Conservation (phyloP, 441 rosid species). For the Erodium trifolium region DNA sequence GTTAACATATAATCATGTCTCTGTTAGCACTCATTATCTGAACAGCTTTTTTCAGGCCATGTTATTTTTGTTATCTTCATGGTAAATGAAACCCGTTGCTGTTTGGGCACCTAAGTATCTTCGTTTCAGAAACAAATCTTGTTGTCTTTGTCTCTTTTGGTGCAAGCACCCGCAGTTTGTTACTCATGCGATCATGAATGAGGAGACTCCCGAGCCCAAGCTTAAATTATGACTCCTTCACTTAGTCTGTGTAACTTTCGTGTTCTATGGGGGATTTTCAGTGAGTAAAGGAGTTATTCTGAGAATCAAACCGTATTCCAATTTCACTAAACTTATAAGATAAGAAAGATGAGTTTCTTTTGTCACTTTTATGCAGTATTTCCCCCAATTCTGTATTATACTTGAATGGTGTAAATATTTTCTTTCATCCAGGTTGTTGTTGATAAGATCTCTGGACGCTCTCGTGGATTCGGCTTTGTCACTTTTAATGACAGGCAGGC, state of each 20-base stretch:
- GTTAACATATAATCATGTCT: neutral
- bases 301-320: neutral
- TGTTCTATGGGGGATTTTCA: neutral
- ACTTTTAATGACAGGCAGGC: conserved; percentile 75
- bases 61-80: neutral
- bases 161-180: neutral
- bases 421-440: conserved; percentile 54
- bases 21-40: neutral
- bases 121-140: neutral
- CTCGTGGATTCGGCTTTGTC: conserved; percentile 96
- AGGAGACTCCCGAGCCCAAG: neutral
- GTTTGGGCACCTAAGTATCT: conserved; percentile 7
- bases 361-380: neutral
- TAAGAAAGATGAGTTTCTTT: conserved; percentile 5
- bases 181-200: conserved; percentile 3
- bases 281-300: neutral
- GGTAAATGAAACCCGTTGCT: neutral
- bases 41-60: neutral
- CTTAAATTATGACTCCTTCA: neutral
- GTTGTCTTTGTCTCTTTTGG: no score
- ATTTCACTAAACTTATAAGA: conserved; percentile 5
- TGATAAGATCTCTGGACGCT: conserved; percentile 85
- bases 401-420: neutral
- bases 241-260: neutral
- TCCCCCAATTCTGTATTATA: neutral